Evolutionary conservation across 495 filamentous ascomycete species (phyloP).

Genomic region (Penicillium verhagenii): DNA sequence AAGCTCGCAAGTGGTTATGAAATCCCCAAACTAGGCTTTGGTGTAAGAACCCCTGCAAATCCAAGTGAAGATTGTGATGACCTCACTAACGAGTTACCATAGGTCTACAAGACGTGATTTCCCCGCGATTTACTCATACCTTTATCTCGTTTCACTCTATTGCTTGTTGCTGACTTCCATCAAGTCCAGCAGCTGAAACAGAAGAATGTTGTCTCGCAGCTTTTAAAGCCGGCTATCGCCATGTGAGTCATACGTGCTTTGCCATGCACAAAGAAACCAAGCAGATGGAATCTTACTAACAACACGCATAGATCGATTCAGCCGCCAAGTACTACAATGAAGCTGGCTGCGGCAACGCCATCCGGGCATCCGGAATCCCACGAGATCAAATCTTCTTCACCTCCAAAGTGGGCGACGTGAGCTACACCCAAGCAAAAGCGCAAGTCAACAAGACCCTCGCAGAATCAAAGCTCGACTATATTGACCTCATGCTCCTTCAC

Average conservation of each 20-base stretch:
- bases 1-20: constrained; percentile 69
- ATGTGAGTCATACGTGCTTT: constrained; percentile 38
- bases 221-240: constrained; percentile 64
- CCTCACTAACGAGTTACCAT: constrained; percentile 6
- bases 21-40: constrained; percentile 68
- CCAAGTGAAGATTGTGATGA: neutral
- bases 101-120: constrained; percentile 69
- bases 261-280: no score
- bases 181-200: constrained; percentile 7
- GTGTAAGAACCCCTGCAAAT: constrained; percentile 40
- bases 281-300: neutral
- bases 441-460: constrained; percentile 56
- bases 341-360: constrained; percentile 55
- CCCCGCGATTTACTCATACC: neutral
- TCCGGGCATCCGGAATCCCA: constrained; percentile 43
- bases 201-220: constrained; percentile 44
- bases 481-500: constrained; percentile 67
- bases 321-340: constrained; percentile 67
- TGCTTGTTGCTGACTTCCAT: constrained; percentile 4
- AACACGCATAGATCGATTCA: constrained; percentile 48
- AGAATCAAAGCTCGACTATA: constrained; percentile 55
- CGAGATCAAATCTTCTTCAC: constrained; percentile 67
- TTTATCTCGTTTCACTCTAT: neutral
- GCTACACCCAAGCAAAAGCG: constrained; percentile 55
- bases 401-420: constrained; percentile 59